Evolutionary conservation across 1,139 yeast species (phyloP).

Genomic region (Taphrina wiesneri): DNA sequence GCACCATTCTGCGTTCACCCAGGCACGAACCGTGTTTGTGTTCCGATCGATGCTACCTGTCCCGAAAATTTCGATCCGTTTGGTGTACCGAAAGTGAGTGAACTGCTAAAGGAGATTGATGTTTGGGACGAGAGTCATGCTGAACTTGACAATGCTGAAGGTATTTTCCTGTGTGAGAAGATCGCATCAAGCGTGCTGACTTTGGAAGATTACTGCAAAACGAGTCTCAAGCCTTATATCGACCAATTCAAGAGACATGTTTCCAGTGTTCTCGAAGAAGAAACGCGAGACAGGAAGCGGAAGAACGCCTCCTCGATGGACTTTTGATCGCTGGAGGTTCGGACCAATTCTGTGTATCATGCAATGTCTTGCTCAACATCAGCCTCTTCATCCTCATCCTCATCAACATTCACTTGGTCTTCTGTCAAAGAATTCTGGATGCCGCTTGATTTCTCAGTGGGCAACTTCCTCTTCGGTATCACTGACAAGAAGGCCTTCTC

Average conservation of each 20-base stretch:
- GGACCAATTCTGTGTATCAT: neutral
- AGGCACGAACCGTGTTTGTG: constrained; percentile 95
- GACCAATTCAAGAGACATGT: constrained; percentile 71
- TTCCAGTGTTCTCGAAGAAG: constrained; percentile 57
- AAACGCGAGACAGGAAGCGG: constrained; percentile 52
- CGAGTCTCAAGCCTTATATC: constrained; percentile 72
- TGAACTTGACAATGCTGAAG: constrained; percentile 45
- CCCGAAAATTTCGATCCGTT: constrained; percentile 70
- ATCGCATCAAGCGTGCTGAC: neutral
- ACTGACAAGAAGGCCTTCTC: constrained; percentile 78
- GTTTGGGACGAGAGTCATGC: constrained; percentile 49
- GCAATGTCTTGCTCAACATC: neutral
- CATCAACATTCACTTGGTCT: constrained; percentile 14
- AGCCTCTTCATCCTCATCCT: neutral
- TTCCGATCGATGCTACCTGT: constrained; percentile 71
- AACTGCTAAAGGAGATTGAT: constrained; percentile 59
- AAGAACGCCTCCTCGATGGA: constrained; percentile 35
- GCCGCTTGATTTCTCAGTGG: neutral
- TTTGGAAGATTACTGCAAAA: constrained; percentile 59
- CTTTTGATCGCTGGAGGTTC: constrained; percentile 18
- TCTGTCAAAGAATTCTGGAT: neutral
- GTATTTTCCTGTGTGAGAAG: constrained; percentile 39
- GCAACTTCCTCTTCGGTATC: constrained; percentile 71
- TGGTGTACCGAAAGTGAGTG: constrained; percentile 72
- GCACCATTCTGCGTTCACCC: constrained; percentile 99